These are phyloP conservation scores for Dothideomycetes sp. DNA, from an alignment of 2,329 filamentous ascomycete genomes.

Conservation along the genomic window DNA sequence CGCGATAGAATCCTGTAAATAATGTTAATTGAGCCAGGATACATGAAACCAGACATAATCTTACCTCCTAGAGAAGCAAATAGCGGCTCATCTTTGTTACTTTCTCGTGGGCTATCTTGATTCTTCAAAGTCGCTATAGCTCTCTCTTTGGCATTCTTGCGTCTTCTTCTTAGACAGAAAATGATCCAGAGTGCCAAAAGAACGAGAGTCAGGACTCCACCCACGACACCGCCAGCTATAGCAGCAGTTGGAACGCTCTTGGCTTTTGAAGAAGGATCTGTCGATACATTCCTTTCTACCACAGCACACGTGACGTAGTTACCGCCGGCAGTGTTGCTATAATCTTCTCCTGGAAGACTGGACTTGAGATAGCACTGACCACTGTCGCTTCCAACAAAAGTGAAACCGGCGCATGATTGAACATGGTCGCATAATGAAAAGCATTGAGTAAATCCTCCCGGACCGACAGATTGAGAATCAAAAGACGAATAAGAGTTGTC, in stretches of 20 bases:
- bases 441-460: constrained; percentile 23
- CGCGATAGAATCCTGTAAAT: constrained; percentile 10
- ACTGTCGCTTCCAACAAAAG: constrained; percentile 20
- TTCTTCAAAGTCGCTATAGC: constrained; percentile 16
- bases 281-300: constrained; percentile 15
- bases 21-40: too few species aligned
- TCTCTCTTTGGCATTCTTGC: constrained; percentile 19
- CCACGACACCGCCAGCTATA: constrained; percentile 17
- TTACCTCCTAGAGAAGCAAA: constrained; percentile 24
- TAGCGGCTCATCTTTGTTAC: constrained; percentile 16
- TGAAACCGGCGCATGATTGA: constrained; percentile 22
- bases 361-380: constrained; percentile 24
- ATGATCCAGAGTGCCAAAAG: constrained; percentile 16
- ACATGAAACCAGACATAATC: too few species aligned
- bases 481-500: constrained; percentile 20
- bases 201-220: constrained; percentile 16
- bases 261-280: constrained; percentile 1
- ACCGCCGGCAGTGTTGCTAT: constrained; percentile 16
- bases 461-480: constrained; percentile 17
- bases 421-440: constrained; percentile 22
- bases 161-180: constrained; percentile 14
- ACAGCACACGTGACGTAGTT: constrained; percentile 22
- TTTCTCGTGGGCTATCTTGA: constrained; percentile 15
- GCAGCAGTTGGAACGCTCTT: constrained; percentile 18
- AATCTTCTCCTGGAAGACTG: constrained; percentile 16